These are phyloP conservation scores for Silybum marianum DNA, from an alignment of 129 eudicot species.

Conservation along the genomic window DNA sequence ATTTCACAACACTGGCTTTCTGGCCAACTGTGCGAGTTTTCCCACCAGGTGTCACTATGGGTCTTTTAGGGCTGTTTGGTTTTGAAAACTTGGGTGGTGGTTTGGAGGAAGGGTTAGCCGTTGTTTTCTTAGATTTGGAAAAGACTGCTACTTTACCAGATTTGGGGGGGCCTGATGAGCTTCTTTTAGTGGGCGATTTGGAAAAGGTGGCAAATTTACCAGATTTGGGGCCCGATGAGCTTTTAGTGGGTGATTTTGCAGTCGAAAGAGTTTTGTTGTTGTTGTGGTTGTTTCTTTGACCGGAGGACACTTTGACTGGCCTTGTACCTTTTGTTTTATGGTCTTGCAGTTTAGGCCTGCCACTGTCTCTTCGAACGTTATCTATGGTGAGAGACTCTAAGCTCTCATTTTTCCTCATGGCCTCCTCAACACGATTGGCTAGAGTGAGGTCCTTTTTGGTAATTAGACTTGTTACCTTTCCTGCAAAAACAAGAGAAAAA, in stretches of 20 bases:
- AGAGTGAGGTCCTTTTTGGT: constrained; percentile 58
- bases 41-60: constrained; percentile 28
- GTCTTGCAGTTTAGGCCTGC: constrained; percentile 60
- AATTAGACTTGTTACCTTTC: constrained; percentile 91
- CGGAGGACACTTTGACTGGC: constrained; percentile 32
- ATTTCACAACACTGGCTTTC: constrained; percentile 37
- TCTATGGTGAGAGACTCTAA: constrained; percentile 78
- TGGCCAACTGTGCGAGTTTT: constrained; percentile 32
- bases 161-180: constrained; percentile 28
- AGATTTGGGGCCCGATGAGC: constrained; percentile 39
- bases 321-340: constrained; percentile 51
- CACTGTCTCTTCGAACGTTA: constrained; percentile 52
- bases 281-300: constrained; percentile 25
- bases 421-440: constrained; percentile 86
- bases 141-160: constrained; percentile 34
- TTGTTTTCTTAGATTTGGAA: constrained; percentile 35
- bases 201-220: constrained; percentile 31
- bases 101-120: constrained; percentile 7
- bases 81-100: constrained; percentile 26
- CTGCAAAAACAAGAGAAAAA: constrained; percentile 30
- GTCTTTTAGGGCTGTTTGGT: constrained; percentile 27
- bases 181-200: constrained; percentile 37
- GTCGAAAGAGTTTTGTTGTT: constrained; percentile 32
- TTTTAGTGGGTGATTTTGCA: constrained; percentile 43
- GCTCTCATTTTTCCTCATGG: constrained; percentile 89